Base-by-base conservation (phyloP, 352 stramenopile species). In the Globisporangium uncinulatum region DNA sequence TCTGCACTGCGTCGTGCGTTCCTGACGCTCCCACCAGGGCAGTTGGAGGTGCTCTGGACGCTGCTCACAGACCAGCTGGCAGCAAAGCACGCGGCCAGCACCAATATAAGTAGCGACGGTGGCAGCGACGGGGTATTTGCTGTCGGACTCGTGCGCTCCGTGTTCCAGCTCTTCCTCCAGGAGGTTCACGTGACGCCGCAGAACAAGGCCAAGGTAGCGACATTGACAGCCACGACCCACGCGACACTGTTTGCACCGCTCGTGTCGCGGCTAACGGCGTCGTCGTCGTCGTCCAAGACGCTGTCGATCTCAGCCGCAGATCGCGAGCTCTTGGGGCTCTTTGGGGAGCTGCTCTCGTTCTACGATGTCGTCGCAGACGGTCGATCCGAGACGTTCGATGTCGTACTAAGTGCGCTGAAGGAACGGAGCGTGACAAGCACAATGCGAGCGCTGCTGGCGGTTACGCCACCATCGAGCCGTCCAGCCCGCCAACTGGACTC, bases 181-280 rank as follows among this genome's bases (percentile, higher is more conserved):
- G 83, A 95, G 64, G 71, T 95, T 52, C 79, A 93, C 48, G 83
- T 92, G 53, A 84, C 78, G 24, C 78, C 81, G 37, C 73, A 91
- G 58, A 90, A 86, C 53, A 83, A 80, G 20, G 59, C 51, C 1
- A 91, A 87, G 57, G 63, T 95, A 8, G 53, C 74, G 19, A 54
- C 63, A 3, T 66, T 90, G 36, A 69, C 87, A 8, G 59, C 46
- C 1, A 60, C 74, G 41, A 89, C 81, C 10, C 69, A 89, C 31
- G 66, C 89, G 2, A 69, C 67, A 29, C 58, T 95, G 5, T 58
- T 89, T 2, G 67, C 62, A 19, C 63, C 73, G n/a, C 56, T 78
- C 3, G 62, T 47, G 32, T 31, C 63, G 9, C 56, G 60, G 21
- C 60, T 81, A 11, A 9, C 10, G 13, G n/a, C 14, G 0, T 19